Evolutionary conservation across 768 basidiomycete species (phyloP), one percentile per base, ranked within the genome.

Genomic region (Lepiota venenata): DNA sequence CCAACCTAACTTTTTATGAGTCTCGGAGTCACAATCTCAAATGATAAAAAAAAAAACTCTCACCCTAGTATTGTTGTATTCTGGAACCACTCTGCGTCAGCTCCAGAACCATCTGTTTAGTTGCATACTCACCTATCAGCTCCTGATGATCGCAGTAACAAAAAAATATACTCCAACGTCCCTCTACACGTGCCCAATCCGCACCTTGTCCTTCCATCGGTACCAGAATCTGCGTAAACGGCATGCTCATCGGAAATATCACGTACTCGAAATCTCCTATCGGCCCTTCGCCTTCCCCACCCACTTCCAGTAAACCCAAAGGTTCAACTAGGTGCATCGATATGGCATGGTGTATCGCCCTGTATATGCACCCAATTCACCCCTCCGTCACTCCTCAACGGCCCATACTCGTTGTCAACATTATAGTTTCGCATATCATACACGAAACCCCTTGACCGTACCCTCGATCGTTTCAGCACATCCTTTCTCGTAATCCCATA

Each of bases 111-210:
- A 27, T 45, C 25, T 16, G 58, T 48, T 62, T 60, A 22, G 66
- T 12, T 32, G 32, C 47, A 12, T 11, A 71, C 85, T 65, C 61
- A 88, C 86, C 68, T 39, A 86, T 60, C 36, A 89, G 73, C 44
- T 84, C 83, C 4, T 83, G 69, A 61, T 89, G 86, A 63, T 89
- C 86, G 49, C 79, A 76, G 61, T 85, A 89, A 49, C 79, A 82
- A 61, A 87, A 88, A n/a, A 79, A 76, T 11, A 82, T 76, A 3
- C 70, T 67, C 87, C 87, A 89, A 14, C 66, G 29, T 0, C 87
- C 87, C 29, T 72, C 71, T 0, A 88, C 66, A 2, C 82, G 81
- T 1, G 78, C 82, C 83, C 84, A 84, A 63, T 85, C 84, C 12
- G 22, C 52, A 40, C 37, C 45, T 29, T 27, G n/a, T n/a, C n/a